Conservation (phyloP, 176 grass and related monocot genomes). For the Ampelocalamus luodianensis region DNA sequence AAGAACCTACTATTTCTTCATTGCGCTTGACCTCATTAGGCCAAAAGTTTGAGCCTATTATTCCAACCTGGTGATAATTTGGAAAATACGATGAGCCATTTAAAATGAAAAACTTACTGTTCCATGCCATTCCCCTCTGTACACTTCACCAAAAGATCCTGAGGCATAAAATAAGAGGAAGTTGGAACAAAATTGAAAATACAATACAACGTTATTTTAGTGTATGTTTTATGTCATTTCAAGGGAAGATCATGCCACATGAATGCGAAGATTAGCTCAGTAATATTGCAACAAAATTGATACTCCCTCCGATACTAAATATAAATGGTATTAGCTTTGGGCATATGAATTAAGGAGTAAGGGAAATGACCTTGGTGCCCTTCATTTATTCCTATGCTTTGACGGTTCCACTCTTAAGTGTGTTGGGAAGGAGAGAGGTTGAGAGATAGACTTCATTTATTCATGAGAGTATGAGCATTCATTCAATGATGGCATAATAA, state of each 20-base stretch:
- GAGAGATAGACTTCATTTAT: too few species aligned
- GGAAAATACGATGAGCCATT: constrained; percentile 23
- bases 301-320: too few species aligned
- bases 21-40: neutral
- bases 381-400: too few species aligned
- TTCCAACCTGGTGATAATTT: constrained; percentile 7
- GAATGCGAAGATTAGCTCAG: constrained; percentile 25
- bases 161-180: constrained; percentile 18
- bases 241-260: neutral
- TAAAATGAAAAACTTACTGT: constrained; percentile 71
- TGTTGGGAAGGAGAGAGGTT: too few species aligned
- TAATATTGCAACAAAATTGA: constrained; percentile 22
- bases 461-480: too few species aligned
- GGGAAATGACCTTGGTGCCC: too few species aligned
- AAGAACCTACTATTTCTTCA: constrained; percentile 23
- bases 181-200: constrained; percentile 34
- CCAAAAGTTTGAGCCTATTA: constrained; percentile 2
- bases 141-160: constrained; percentile 99
- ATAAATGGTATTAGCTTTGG: too few species aligned
- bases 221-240: constrained; percentile 1
- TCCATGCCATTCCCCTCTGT: constrained; percentile 96
- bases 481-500: too few species aligned
- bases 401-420: too few species aligned
- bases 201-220: neutral
- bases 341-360: too few species aligned